A percentile compares a stretch with the other conserved stretches of the same genome.
phyloP scores from a whole-genome alignment of 1,284 basidiomycete species.

The Phlebopus sp. region DNA sequence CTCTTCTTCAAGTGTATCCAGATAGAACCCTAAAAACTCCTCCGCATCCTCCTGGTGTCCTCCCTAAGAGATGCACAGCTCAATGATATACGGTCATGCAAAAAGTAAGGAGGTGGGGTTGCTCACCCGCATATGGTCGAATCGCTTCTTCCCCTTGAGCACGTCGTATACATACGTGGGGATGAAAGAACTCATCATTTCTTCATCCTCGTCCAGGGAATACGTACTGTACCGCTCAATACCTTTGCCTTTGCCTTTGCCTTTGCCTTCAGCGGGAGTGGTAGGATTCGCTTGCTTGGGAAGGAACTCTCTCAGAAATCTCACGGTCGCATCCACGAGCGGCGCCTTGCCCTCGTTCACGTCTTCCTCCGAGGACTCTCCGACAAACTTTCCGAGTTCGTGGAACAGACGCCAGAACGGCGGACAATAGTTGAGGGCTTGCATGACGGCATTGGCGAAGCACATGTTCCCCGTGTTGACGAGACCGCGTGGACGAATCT shows the following conservation, averaged over 20 bases:
- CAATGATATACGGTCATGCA: neutral
- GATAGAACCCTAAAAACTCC: conserved; percentile 97
- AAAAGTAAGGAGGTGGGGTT: neutral
- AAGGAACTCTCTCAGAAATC: conserved; percentile 81
- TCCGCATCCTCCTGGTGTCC: conserved; percentile 98
- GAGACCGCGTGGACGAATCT: conserved; percentile 75
- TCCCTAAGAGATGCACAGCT: conserved; percentile 45
- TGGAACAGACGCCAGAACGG: conserved; percentile 83
- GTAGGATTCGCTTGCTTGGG: conserved; percentile 21
- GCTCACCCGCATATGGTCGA: conserved; percentile 88
- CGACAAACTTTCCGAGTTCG: conserved; percentile 59
- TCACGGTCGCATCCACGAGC: conserved; percentile 80
- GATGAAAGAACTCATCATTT: conserved; percentile 70
- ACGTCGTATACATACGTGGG: conserved; percentile 92
- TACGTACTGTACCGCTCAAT: conserved; percentile 21
- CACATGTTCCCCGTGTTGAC: conserved; percentile 98
- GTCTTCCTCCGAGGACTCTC: conserved; percentile 32
- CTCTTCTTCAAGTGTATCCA: conserved; percentile 96
- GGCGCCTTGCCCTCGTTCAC: conserved; percentile 58
- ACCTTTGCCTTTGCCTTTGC: conserved; percentile 34
- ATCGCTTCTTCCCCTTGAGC: conserved; percentile 93
- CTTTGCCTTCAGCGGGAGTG: too few species aligned
- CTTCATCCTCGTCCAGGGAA: conserved; percentile 32
- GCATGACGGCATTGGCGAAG: conserved; percentile 93
- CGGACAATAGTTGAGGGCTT: conserved; percentile 86